Conservation (phyloP, 768 basidiomycete genomes). For the Leccinum sublutescens region DNA sequence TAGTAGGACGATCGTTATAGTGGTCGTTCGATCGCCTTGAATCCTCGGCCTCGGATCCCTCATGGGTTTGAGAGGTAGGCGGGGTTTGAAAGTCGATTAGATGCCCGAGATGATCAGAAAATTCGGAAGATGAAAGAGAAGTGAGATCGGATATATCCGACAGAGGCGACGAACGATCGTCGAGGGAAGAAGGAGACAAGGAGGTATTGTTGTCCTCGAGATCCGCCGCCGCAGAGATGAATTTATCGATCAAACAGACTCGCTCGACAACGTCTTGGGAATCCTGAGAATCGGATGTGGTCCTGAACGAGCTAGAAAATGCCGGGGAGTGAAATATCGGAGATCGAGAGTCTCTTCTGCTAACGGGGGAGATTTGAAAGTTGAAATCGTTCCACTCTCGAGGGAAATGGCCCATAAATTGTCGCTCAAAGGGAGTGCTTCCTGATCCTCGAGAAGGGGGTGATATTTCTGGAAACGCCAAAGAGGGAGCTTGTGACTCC, state of each 20-base stretch:
- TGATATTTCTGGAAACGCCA: slow-evolving; percentile 26
- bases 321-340: slow-evolving; percentile 9
- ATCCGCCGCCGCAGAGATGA: slow-evolving; percentile 25
- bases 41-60: not conserved
- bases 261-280: slow-evolving; percentile 9
- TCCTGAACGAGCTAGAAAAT: not conserved
- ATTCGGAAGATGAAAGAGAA: slow-evolving; percentile 27
- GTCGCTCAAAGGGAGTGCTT: slow-evolving; percentile 31
- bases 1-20: not conserved
- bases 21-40: not conserved
- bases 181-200: slow-evolving; percentile 3
- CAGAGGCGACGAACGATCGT: slow-evolving; percentile 21
- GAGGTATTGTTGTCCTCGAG: not conserved
- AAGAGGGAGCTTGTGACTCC: slow-evolving; percentile 14
- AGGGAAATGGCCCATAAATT: slow-evolving; percentile 23
- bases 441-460: slow-evolving; percentile 26
- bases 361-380: slow-evolving; percentile 25
- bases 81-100: slow-evolving; percentile 11
- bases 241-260: slow-evolving; percentile 29
- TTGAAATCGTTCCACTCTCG: slow-evolving; percentile 17
- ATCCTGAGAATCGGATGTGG: slow-evolving; percentile 5
- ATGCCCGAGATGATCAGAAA: slow-evolving; percentile 5
- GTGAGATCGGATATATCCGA: slow-evolving; percentile 32
- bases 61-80: slow-evolving; percentile 18
- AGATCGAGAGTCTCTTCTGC: slow-evolving; percentile 5